Conservation (phyloP, 2,329 filamentous ascomycete species). For the Trichothecium sympodiale region DNA sequence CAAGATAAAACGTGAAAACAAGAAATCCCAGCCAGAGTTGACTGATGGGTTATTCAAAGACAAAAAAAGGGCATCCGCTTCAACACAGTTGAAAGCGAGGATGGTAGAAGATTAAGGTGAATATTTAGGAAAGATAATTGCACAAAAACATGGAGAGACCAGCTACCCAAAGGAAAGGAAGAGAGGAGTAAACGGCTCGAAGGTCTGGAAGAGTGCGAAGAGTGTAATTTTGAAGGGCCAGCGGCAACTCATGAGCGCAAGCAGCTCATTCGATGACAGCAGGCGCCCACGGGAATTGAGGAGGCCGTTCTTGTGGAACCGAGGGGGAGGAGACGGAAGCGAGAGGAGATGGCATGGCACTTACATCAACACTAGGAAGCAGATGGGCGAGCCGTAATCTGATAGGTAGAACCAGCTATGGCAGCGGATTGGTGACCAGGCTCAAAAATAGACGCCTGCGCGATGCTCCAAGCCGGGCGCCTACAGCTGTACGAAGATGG, state of each 20-base stretch:
- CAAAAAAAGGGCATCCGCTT: constrained; percentile 2
- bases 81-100: constrained; percentile 7
- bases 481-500: no score
- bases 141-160: constrained; percentile 35
- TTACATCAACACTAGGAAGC: constrained; percentile 12
- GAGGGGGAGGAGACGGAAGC: constrained; percentile 13
- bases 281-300: constrained; percentile 23
- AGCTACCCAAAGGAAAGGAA: constrained; percentile 39
- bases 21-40: constrained; percentile 5
- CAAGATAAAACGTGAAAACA: constrained; percentile 6
- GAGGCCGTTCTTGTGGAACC: constrained; percentile 17
- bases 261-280: constrained; percentile 18
- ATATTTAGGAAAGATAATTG: constrained; percentile 20
- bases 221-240: constrained; percentile 38
- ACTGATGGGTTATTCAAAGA: constrained; percentile 7
- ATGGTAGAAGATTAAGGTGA: constrained; percentile 5
- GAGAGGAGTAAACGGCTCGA: constrained; percentile 19
- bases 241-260: constrained; percentile 15
- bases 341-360: constrained; percentile 10
- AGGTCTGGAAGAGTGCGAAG: constrained; percentile 18
- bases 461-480: constrained; percentile 2
- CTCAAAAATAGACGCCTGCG: constrained; percentile 3
- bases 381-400: constrained; percentile 11
- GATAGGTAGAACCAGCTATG: constrained; percentile 15
- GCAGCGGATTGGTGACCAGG: constrained; percentile 2